Base-by-base conservation (phyloP, 2,329 filamentous ascomycete species). In the Colletotrichum liriopes region DNA sequence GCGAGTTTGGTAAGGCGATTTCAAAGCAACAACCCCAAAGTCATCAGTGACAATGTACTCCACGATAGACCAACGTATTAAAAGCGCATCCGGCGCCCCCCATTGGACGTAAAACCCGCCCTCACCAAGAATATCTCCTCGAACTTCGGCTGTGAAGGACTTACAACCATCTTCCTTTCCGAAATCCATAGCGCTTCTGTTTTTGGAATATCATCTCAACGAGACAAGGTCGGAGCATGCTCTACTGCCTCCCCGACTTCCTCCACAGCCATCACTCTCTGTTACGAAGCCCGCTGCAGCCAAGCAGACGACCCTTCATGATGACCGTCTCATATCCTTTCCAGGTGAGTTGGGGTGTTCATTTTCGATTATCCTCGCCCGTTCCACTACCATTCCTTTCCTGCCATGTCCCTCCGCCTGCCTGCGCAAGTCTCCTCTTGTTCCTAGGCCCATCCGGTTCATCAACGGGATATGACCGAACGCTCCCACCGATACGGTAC, bases 11-110 rank as follows among this genome's bases (percentile, higher is more conserved):
- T 47, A 61, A 59, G 23, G 43, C 68, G 81, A 82, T 82, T 82
- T 82, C 80, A 82, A 82, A 82, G 80, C 81, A 82, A 72, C 79
- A 81, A 72, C 73, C 74, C 74, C 75, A 74, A 75, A 63, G 64
- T 52, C 56, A 55, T 41, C 64, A 60, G 29, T 52, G 55, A 67
- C 45, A 29, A 39, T 77, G 71, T 76, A 74, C 60, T 54, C 41
- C 39, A 56, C 65, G 45, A 62, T 43, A 52, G 58, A 41, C 63
- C 29, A 45, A 59, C 23, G 58, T 72, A 72, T 64, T 72, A 72
- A 72, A 72, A 51, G 51, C 65, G 65, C 66, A 60, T 59, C 65
- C 45, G 58, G 56, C 56, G 29, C 59, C n/a, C 54, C 43, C 45
- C 43, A 37, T 70, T 52, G 61, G 43, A 32, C 56, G 32, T 41